These are phyloP conservation scores for Plasmodium cynomolgi DNA, from an alignment of 169 alveolate species.

Conservation along the genomic window DNA sequence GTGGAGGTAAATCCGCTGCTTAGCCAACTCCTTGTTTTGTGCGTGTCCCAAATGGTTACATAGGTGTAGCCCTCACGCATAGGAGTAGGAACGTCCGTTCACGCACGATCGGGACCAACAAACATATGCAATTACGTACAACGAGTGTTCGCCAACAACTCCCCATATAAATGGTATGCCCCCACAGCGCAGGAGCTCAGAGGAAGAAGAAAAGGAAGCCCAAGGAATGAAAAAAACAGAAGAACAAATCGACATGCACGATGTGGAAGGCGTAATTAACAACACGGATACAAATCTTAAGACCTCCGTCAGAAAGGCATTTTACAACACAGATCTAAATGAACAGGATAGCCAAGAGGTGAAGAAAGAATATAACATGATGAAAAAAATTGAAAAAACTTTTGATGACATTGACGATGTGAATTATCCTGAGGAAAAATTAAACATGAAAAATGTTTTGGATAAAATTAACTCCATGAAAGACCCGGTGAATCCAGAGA, in stretches of 20 bases:
- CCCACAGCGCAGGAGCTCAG: neutral
- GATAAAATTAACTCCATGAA: constrained; percentile 62
- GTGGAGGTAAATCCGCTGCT: constrained; percentile 38
- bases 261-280: constrained; percentile 60
- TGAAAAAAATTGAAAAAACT: constrained; percentile 61
- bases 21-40: neutral
- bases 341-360: constrained; percentile 23
- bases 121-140: neutral
- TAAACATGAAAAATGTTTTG: constrained; percentile 28
- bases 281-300: constrained; percentile 39
- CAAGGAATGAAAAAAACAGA: constrained; percentile 6
- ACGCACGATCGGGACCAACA: neutral
- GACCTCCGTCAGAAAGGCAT: constrained; percentile 35
- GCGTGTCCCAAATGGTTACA: neutral
- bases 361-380: constrained; percentile 27
- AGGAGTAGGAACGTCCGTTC: neutral
- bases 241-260: constrained; percentile 20
- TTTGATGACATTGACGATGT: constrained; percentile 49
- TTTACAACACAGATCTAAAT: constrained; percentile 38
- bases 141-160: neutral
- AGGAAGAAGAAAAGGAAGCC: constrained; percentile 29
- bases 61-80: neutral
- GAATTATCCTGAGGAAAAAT: constrained; percentile 44
- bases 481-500: neutral
- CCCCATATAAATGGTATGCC: neutral